Evolutionary conservation across 2,329 filamentous ascomycete species (phyloP), one percentile per base, ranked within the genome.

Genomic region (Paraphaeosphaeria sporulosa): DNA sequence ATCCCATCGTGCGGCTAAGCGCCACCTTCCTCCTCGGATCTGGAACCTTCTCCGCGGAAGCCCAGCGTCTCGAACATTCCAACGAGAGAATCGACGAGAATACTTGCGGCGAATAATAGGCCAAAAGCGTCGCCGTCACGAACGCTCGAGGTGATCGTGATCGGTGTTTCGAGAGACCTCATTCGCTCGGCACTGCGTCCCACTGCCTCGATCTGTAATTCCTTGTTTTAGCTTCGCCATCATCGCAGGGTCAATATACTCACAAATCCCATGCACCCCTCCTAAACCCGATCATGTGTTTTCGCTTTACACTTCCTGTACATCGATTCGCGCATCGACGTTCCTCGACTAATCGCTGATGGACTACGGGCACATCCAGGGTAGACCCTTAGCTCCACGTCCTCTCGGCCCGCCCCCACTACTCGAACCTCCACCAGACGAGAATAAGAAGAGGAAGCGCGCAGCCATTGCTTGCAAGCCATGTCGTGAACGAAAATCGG

Each of bases 391-490:
- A 54, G 51, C 51, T 54, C 51, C 51, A 43, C 51, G 51, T 34
- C 49, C 49, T 44, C 51, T 32, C 23, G 51, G 51, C 19, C 38
- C 51, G 51, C 51, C 38, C 51, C 51, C 51, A 44, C 38, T 36
- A 21, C 38, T 17, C n/a, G 15, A 54, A 17, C 17, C 51, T 23
- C 51, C 38, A 17, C 51, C 38, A 19, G 51, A 54, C 43, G 51
- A 54, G 25, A 54, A 44, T n/a, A 54, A 44, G 51, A 54, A 54
- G 25, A 54, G 51, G 25, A 54, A 54, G 51, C 51, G 51, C 38
- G 38, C 51, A 25, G 51, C 51, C 19, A 32, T 54, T 32, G 51
- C 51, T 44, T 54, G 51, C 51, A 54, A 54, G 25, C 51, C 51
- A 38, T 54, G 51, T 32, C 51, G 38, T 54, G 38, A 54, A 21